A percentile compares a stretch with the other conserved stretches of the same genome.
phyloP scores from a whole-genome alignment of 73 alveolate species.

The Paramecium caudatum region DNA sequence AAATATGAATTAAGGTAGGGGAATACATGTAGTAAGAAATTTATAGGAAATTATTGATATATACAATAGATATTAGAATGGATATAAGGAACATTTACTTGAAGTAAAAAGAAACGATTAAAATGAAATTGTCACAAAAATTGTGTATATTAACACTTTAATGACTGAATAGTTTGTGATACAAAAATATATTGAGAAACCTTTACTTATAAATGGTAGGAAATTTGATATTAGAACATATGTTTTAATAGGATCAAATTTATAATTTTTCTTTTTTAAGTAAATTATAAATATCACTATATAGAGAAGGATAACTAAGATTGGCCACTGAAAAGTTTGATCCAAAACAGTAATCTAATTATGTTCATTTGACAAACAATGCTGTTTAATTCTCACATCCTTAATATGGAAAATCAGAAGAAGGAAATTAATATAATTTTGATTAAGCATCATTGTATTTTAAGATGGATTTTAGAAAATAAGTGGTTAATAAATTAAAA shows the following conservation, averaged over 20 bases:
- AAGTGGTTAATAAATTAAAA: conserved; percentile 78
- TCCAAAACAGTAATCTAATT: conserved; percentile 74
- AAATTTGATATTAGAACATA: conserved; percentile 86
- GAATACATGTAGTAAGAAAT: conserved; percentile 82
- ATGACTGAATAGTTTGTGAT: conserved; percentile 74
- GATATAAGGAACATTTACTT: conserved; percentile 29
- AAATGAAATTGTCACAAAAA: conserved; percentile 43
- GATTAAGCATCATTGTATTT: conserved; percentile 80
- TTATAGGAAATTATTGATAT: conserved; percentile 74
- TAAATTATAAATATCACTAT: conserved; percentile 38
- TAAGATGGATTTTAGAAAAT: conserved; percentile 80
- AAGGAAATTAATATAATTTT: conserved; percentile 85
- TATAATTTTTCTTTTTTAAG: conserved; percentile 6
- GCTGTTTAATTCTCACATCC: conserved; percentile 82
- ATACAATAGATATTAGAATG: conserved; percentile 71
- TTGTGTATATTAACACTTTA: conserved; percentile 45
- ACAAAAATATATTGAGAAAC: conserved; percentile 85
- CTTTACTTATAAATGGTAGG: conserved; percentile 78
- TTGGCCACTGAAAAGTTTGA: conserved; percentile 80
- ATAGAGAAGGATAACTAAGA: conserved; percentile 87
- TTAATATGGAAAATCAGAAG: conserved; percentile 82
- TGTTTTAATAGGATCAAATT: conserved; percentile 71
- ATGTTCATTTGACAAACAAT: conserved; percentile 86
- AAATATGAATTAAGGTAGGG: conserved; percentile 87
- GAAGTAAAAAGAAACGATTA: conserved; percentile 63